Evolutionary conservation across 495 filamentous ascomycete species (phyloP).

Genomic region (Hypomontagnella monticulosa): DNA sequence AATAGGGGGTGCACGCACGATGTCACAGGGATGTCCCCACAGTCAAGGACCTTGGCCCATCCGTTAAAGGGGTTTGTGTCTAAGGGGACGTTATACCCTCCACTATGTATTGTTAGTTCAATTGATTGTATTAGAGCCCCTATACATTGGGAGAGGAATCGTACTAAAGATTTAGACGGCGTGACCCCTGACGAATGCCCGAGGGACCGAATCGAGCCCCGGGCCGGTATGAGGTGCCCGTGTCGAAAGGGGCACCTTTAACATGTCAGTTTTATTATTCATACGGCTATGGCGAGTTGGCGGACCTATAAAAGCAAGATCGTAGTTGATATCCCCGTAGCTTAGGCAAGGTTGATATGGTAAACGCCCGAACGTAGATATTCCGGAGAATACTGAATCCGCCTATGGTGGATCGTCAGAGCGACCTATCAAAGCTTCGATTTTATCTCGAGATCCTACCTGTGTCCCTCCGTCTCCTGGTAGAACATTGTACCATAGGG

Average conservation of each 20-base stretch:
- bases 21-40: slow-evolving; percentile 85
- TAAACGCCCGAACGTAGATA: slow-evolving; percentile 85
- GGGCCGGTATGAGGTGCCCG: slow-evolving; percentile 53
- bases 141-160: neutral
- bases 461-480: slow-evolving; percentile 68
- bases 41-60: slow-evolving; percentile 82
- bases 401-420: slow-evolving; percentile 48
- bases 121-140: neutral
- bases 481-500: slow-evolving; percentile 62
- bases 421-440: neutral
- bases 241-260: slow-evolving; percentile 54
- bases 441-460: slow-evolving; percentile 40
- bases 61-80: slow-evolving; percentile 82
- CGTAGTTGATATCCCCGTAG: slow-evolving; percentile 71
- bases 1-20: slow-evolving; percentile 55
- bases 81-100: slow-evolving; percentile 81
- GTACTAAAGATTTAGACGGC: slow-evolving; percentile 73
- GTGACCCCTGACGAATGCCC: slow-evolving; percentile 83
- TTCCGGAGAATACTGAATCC: slow-evolving; percentile 76
- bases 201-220: slow-evolving; percentile 88
- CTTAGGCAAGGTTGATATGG: slow-evolving; percentile 78
- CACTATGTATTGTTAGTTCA: slow-evolving; percentile 48
- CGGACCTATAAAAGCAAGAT: slow-evolving; percentile 85
- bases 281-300: slow-evolving; percentile 52
- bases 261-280: slow-evolving; percentile 12